Evolutionary conservation across 208 protist genomes (phyloP).

Genomic region (Angomonas deanei): DNA sequence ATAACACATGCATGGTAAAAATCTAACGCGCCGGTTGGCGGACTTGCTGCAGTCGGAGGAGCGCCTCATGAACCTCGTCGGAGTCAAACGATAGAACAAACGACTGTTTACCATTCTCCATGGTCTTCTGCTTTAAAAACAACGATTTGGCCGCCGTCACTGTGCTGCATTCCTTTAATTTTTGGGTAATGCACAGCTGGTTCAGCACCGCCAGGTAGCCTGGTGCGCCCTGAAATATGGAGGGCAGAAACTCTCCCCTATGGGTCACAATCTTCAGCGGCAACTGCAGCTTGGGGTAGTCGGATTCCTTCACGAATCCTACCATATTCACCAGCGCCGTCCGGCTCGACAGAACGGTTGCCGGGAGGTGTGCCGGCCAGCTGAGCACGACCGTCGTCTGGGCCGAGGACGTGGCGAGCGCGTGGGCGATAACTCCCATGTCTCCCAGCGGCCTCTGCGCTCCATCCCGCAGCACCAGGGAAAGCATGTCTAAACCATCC

Average conservation of each 20-base stretch:
- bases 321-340: neutral
- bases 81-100: neutral
- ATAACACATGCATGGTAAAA: neutral
- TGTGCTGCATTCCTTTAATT: neutral
- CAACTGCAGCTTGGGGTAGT: neutral
- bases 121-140: constrained; percentile 6
- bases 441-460: constrained; percentile 38
- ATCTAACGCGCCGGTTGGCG: too few relatives aligned
- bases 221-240: constrained; percentile 57
- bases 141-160: neutral
- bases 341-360: constrained; percentile 11
- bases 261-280: constrained; percentile 18
- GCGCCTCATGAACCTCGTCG: neutral
- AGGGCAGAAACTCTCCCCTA: constrained; percentile 17
- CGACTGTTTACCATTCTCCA: neutral
- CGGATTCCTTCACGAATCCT: neutral
- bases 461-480: constrained; percentile 16
- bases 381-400: constrained; percentile 19
- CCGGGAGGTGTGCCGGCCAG: constrained; percentile 22
- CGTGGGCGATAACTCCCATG: constrained; percentile 29
- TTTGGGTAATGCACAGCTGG: constrained; percentile 9
- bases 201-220: constrained; percentile 48
- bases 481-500: constrained; percentile 32
- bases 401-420: constrained; percentile 20
- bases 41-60: neutral